Percentiles rank a stretch among this genome's conserved stretches.
Evolutionary conservation across 257 asterid genomes (phyloP).

Genomic region (Plantago major): DNA sequence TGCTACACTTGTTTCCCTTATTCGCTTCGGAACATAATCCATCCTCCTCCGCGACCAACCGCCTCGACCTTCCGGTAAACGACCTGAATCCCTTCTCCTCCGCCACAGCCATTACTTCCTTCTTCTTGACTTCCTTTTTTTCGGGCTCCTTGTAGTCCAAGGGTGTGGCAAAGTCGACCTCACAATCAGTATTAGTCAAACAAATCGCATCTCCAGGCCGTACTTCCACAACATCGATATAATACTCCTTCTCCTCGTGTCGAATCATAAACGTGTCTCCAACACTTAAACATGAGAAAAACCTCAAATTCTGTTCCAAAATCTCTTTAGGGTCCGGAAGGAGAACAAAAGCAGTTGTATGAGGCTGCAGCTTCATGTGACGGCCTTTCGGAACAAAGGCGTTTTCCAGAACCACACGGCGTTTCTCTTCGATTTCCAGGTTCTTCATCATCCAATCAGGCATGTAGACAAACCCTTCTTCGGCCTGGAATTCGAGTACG

Average conservation of each 20-base stretch:
- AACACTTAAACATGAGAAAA: neutral
- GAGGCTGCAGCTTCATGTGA: conserved; percentile 7
- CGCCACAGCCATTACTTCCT: neutral
- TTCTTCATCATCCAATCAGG: conserved; percentile 5
- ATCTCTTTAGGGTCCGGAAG: neutral
- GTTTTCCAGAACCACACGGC: neutral
- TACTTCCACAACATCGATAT: conserved; percentile 4
- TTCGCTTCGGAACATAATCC: too few relatives aligned
- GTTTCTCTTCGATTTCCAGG: neutral
- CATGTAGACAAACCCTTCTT: neutral
- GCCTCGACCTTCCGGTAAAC: neutral
- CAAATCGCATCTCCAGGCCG: conserved; percentile 1
- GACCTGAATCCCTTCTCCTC: conserved; percentile 4
- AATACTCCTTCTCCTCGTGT: neutral
- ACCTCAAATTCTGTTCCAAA: neutral
- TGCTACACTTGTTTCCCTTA: too few relatives aligned
- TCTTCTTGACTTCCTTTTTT: neutral
- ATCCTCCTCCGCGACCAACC: neutral
- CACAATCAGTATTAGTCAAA: conserved; percentile 5
- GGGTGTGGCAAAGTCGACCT: neutral
- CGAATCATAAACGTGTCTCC: conserved; percentile 7
- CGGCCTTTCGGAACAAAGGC: neutral
- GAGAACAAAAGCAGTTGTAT: neutral
- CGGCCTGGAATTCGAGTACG: neutral
- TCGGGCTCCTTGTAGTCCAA: conserved; percentile 4